Conservation (phyloP, 306 rosid genomes). For the Sicyos baderoa region DNA sequence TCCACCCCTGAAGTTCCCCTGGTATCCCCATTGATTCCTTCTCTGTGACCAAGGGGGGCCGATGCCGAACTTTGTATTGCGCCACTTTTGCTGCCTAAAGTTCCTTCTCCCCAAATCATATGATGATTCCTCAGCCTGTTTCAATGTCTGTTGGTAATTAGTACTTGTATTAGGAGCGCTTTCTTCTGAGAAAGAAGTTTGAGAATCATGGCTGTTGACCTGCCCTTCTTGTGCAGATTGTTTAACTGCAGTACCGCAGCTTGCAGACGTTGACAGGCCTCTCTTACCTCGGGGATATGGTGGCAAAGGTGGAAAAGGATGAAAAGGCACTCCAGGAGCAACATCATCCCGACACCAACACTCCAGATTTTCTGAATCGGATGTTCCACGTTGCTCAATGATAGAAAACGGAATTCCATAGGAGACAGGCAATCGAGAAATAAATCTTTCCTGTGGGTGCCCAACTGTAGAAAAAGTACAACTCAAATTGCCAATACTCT, state of each 20-base stretch:
- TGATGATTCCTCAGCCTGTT: slow-evolving; percentile 48
- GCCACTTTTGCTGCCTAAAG: slow-evolving; percentile 87
- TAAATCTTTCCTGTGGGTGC: slow-evolving; percentile 63
- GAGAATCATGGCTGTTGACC: slow-evolving; percentile 28
- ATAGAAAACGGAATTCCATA: slow-evolving; percentile 75
- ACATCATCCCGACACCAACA: slow-evolving; percentile 42
- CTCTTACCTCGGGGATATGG: slow-evolving; percentile 42
- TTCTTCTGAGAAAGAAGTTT: slow-evolving; percentile 37
- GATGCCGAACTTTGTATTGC: slow-evolving; percentile 43
- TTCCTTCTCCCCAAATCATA: slow-evolving; percentile 53
- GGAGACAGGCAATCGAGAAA: slow-evolving; percentile 61
- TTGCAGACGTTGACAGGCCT: slow-evolving; percentile 35
- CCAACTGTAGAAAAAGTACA: slow-evolving; percentile 39
- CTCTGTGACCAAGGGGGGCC: slow-evolving; percentile 46
- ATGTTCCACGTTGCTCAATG: slow-evolving; percentile 54
- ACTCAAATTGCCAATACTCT: slow-evolving; percentile 27
- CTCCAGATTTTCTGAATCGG: slow-evolving; percentile 41
- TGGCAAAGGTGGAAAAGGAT: slow-evolving; percentile 89
- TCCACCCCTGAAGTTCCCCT: slow-evolving; percentile 36
- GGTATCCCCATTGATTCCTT: slow-evolving; percentile 41
- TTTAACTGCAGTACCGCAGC: slow-evolving; percentile 20
- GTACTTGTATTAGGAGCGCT: slow-evolving; percentile 43
- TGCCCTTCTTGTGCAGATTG: slow-evolving; percentile 35
- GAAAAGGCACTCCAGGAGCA: slow-evolving; percentile 89
- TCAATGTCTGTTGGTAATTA: slow-evolving; percentile 28